Conservation (phyloP, 2,329 filamentous ascomycete genomes). For the Atkinsonella hypoxylon region DNA sequence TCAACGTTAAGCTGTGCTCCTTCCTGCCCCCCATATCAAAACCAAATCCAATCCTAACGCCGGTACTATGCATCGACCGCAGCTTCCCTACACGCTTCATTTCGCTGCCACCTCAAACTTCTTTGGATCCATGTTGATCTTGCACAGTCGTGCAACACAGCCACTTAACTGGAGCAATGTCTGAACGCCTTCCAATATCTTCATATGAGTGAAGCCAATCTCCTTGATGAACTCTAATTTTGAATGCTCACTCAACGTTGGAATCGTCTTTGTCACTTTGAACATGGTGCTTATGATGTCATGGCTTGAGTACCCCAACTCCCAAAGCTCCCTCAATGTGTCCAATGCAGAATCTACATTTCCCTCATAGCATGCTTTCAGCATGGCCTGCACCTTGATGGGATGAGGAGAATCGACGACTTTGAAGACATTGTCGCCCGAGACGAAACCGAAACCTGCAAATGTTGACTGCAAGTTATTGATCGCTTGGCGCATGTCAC, state of each 20-base stretch:
- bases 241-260: slow-evolving; percentile 80
- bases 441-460: slow-evolving; percentile 94
- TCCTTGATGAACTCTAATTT: slow-evolving; percentile 98
- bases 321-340: slow-evolving; percentile 81
- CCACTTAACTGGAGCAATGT: slow-evolving; percentile 89
- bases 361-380: slow-evolving; percentile 90
- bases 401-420: slow-evolving; percentile 96
- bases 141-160: slow-evolving; percentile 81
- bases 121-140: slow-evolving; percentile 91
- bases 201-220: slow-evolving; percentile 99
- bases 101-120: slow-evolving; percentile 46
- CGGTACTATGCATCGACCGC: slow-evolving; percentile 8
- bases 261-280: slow-evolving; percentile 91
- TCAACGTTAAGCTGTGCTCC: neutral
- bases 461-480: slow-evolving; percentile 93
- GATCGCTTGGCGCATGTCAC: slow-evolving; percentile 97
- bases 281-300: slow-evolving; percentile 99
- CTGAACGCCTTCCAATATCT: slow-evolving; percentile 94
- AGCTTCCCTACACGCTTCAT: slow-evolving; percentile 13
- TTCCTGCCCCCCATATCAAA: neutral
- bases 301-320: slow-evolving; percentile 92
- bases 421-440: slow-evolving; percentile 93
- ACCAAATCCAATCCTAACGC: slow-evolving; percentile 19
- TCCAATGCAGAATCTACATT: slow-evolving; percentile 83
- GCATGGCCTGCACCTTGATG: slow-evolving; percentile 96